Evolutionary conservation across 164 flowering plant species (phyloP).

Genomic region (Dillenia suffruticosa): DNA sequence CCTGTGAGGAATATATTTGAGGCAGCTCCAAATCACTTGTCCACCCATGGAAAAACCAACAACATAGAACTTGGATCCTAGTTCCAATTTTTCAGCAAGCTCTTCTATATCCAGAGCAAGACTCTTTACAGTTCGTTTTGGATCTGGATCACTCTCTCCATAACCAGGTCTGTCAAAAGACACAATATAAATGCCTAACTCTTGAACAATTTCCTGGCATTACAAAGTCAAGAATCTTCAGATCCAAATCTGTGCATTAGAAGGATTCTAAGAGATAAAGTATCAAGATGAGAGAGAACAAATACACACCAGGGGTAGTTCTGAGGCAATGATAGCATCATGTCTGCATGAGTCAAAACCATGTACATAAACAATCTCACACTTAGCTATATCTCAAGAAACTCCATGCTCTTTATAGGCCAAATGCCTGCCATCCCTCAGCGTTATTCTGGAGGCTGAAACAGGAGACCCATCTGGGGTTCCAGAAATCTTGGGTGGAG

Average conservation of each 20-base stretch:
- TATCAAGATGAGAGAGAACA: background rate
- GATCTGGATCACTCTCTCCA: constrained; percentile 78
- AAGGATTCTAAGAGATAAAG: too few species aligned
- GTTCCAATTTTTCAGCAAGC: constrained; percentile 57
- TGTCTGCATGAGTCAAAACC: constrained; percentile 54
- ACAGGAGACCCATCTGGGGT: constrained; percentile 56
- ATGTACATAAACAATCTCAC: constrained; percentile 53
- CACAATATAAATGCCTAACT: constrained; percentile 45
- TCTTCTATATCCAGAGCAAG: constrained; percentile 63
- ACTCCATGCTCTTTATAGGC: constrained; percentile 76
- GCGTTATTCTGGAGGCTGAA: constrained; percentile 65
- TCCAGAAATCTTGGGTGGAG: constrained; percentile 56
- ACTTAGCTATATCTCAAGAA: constrained; percentile 46
- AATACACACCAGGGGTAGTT: constrained; percentile 42
- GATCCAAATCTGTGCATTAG: too few species aligned
- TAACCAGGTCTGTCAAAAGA: constrained; percentile 75
- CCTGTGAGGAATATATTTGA: constrained; percentile 81
- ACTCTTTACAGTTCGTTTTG: constrained; percentile 48
- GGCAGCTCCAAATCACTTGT: constrained; percentile 48
- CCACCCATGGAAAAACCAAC: constrained; percentile 74
- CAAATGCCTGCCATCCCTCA: constrained; percentile 71
- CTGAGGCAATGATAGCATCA: constrained; percentile 18
- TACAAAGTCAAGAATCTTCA: background rate
- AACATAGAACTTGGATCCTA: constrained; percentile 62
- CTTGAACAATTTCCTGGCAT: constrained; percentile 46